A percentile compares a stretch with the other conserved stretches of the same genome.
Conservation (phyloP, 306 rosid genomes). For the Quercus aquifolioides region DNA sequence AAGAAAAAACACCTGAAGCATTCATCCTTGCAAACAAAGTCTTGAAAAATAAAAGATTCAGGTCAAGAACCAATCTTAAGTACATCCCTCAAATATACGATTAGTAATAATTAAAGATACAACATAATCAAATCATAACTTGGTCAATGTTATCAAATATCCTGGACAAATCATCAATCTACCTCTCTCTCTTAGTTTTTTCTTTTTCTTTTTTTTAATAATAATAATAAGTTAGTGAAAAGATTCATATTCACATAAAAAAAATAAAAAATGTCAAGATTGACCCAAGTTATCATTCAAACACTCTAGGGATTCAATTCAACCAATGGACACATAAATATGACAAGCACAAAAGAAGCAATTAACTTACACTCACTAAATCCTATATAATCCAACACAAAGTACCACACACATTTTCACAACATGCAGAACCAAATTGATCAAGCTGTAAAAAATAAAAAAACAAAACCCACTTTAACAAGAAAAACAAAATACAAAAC, state of each 20-base stretch:
- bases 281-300: not conserved
- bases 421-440: conserved; percentile 4
- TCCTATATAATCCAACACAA: not conserved
- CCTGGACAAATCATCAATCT: not conserved
- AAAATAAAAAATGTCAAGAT: not conserved
- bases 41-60: too few relatives aligned
- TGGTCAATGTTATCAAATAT: not conserved
- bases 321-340: not conserved
- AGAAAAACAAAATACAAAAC: not conserved
- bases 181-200: not conserved
- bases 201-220: not conserved
- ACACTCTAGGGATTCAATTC: not conserved
- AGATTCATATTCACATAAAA: not conserved
- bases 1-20: too few relatives aligned
- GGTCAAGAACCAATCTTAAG: too few relatives aligned
- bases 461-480: not conserved
- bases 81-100: too few relatives aligned
- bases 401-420: not conserved
- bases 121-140: not conserved
- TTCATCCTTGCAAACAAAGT: too few relatives aligned
- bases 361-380: not conserved
- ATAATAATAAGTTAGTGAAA: too few relatives aligned
- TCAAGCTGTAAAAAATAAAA: not conserved
- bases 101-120: not conserved
- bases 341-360: not conserved